Base-by-base conservation (phyloP, 495 filamentous ascomycete species). In the Terfezia boudieri region DNA sequence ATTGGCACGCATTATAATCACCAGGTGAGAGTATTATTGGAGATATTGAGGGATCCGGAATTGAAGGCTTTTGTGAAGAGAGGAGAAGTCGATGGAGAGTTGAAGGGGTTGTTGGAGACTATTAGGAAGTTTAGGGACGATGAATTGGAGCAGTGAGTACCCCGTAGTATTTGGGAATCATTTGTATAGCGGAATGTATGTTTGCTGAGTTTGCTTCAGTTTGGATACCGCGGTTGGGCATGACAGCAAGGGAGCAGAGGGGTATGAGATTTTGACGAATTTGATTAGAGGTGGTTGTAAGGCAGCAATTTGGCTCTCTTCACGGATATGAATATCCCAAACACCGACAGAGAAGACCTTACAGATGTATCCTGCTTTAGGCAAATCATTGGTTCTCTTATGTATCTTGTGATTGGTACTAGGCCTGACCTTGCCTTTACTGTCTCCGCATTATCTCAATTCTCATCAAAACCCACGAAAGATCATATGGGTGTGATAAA, bases 1-100 rank as follows among this genome's bases (percentile, higher is more conserved):
- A 98, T 98, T 59, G 90, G 92, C 0, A 77, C 76, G 14, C 90
- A 98, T 67, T 98, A 98, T 66, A 98, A 98, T 66, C 80, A 79
- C 43, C 90, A 98, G 69, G 83, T 98, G 36, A 68, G 84, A 51
- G 72, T 74, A 41, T 70, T 98, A 62, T 62, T 96, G 35, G 76
- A 77, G 55, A 95, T 93, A 84, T 73, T 84, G 58, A 72, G 75
- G 36, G 74, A 80, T 63, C 75, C 74, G 73, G 69, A 76, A 60
- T 14, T 14, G 14, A 20, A 64, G 17, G 64, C 72, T 46, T 88
- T 86, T 5, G 81, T 89, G 63, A 81, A 82, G 50, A 68, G 93
- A 8, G 83, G 86, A 32, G 73, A 78, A 37, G 86, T 89, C 6
- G 84, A 87, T 32, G 76, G 78, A 17, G 90, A 96, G 68, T 63